phyloP scores from a whole-genome alignment of 148 eudicot species.

The Silene conica region DNA sequence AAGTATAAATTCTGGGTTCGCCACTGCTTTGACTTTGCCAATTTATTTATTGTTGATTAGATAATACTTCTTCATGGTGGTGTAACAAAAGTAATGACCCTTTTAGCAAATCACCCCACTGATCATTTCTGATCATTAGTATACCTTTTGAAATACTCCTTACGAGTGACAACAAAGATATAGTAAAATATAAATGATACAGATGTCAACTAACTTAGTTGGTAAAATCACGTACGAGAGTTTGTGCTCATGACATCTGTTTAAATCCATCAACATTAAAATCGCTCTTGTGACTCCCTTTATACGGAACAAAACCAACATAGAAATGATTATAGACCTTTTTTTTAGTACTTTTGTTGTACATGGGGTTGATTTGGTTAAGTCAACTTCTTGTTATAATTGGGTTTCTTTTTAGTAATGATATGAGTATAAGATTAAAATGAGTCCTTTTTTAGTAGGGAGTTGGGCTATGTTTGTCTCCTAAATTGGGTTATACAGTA shows the following conservation, averaged over 20 bases:
- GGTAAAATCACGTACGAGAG: too few relatives aligned
- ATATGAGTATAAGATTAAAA: not conserved
- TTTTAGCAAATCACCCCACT: not conserved
- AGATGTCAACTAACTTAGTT: too few relatives aligned
- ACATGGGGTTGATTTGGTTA: conserved; percentile 3
- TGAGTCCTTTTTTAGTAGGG: not conserved
- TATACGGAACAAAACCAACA: too few relatives aligned
- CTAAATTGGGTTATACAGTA: conserved; percentile 14
- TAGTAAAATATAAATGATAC: too few relatives aligned
- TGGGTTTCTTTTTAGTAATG: not conserved
- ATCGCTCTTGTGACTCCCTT: too few relatives aligned
- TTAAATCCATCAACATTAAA: too few relatives aligned
- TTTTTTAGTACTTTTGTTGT: conserved; percentile 14
- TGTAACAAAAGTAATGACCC: conserved; percentile 13
- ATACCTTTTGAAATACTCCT: too few relatives aligned
- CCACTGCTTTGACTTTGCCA: too few relatives aligned
- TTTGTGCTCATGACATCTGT: too few relatives aligned
- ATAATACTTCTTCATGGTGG: not conserved
- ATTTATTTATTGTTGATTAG: not conserved
- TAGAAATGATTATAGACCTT: conserved; percentile 18
- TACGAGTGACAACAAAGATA: too few relatives aligned
- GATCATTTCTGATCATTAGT: too few relatives aligned
- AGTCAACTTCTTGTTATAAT: conserved; percentile 1
- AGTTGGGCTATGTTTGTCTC: conserved; percentile 2
- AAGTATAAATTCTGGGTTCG: too few relatives aligned